Percentiles rank a stretch among this genome's conserved stretches.
Evolutionary conservation across 1,139 yeast species (phyloP).

Genomic region (Scheffersomyces segobiensis): DNA sequence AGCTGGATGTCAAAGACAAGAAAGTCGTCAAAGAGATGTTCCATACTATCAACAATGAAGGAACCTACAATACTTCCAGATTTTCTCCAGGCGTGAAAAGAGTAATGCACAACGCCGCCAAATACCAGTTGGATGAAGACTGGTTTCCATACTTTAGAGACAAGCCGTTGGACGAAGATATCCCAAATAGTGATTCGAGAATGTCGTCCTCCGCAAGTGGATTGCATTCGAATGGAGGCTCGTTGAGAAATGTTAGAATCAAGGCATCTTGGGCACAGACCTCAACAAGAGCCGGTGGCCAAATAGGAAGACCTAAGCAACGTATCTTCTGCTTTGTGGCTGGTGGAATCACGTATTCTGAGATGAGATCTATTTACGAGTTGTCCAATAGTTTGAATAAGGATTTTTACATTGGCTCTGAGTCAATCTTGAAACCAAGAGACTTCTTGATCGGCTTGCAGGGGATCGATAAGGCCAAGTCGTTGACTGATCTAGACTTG

Average conservation of each 20-base stretch:
- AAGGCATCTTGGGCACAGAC: constrained; percentile 81
- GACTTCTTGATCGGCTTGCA: constrained; percentile 50
- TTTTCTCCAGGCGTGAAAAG: constrained; percentile 71
- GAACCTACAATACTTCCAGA: constrained; percentile 72
- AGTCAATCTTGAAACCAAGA: constrained; percentile 68
- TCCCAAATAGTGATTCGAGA: constrained; percentile 27
- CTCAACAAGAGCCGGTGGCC: constrained; percentile 27
- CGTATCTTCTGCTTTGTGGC: constrained; percentile 78
- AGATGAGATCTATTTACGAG: constrained; percentile 75
- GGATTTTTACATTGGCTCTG: constrained; percentile 85
- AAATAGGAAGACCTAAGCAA: constrained; percentile 52
- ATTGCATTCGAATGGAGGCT: constrained; percentile 15
- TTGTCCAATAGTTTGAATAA: constrained; percentile 61
- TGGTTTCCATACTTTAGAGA: constrained; percentile 78
- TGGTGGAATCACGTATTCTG: constrained; percentile 89
- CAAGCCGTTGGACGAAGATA: constrained; percentile 65
- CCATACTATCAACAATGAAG: constrained; percentile 68
- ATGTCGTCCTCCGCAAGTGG: constrained; percentile 20
- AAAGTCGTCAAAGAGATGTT: constrained; percentile 47
- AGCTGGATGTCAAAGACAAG: constrained; percentile 42
- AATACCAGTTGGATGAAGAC: constrained; percentile 52
- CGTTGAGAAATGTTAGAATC: constrained; percentile 72
- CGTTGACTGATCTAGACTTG: constrained; percentile 34
- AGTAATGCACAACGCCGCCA: constrained; percentile 50
- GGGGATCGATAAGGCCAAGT: constrained; percentile 38